Evolutionary conservation across 140 eudicot species (phyloP).

Genomic region (Cichorium intybus): DNA sequence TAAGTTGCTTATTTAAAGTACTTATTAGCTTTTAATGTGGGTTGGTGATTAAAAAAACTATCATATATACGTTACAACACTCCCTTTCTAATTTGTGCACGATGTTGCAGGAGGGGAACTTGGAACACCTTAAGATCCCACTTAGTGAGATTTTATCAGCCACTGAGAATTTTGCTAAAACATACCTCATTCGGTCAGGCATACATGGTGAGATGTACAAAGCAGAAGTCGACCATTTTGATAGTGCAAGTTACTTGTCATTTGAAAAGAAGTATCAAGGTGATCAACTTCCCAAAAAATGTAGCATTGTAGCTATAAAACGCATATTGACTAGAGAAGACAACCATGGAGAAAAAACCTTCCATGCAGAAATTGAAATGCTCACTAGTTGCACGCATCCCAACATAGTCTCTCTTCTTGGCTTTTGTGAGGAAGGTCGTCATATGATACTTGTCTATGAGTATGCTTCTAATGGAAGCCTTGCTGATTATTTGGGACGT

Average conservation of each 20-base stretch:
- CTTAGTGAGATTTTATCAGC: neutral
- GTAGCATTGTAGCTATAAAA: conserved; percentile 3
- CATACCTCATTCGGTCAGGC: neutral
- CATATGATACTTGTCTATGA: no score
- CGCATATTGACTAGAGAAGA: neutral
- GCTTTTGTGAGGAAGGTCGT: no score
- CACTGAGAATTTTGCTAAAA: neutral
- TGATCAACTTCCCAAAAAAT: neutral
- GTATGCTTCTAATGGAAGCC: neutral
- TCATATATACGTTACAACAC: no score
- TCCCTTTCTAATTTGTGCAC: no score
- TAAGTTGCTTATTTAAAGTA: no score
- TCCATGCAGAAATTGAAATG: neutral
- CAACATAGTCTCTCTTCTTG: conserved; percentile 7
- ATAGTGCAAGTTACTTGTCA: no score
- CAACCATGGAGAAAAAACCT: neutral
- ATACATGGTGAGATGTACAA: conserved; percentile 1
- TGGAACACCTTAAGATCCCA: conserved; percentile 6
- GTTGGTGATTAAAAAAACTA: no score
- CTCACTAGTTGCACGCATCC: conserved; percentile 6
- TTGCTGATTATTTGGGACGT: neutral
- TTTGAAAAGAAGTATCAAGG: neutral
- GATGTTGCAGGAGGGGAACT: conserved; percentile 1
- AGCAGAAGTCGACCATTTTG: neutral
- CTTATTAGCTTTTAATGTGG: no score